Evolutionary conservation across 352 stramenopile genomes (phyloP).

Genomic region (Phytophthora pini): DNA sequence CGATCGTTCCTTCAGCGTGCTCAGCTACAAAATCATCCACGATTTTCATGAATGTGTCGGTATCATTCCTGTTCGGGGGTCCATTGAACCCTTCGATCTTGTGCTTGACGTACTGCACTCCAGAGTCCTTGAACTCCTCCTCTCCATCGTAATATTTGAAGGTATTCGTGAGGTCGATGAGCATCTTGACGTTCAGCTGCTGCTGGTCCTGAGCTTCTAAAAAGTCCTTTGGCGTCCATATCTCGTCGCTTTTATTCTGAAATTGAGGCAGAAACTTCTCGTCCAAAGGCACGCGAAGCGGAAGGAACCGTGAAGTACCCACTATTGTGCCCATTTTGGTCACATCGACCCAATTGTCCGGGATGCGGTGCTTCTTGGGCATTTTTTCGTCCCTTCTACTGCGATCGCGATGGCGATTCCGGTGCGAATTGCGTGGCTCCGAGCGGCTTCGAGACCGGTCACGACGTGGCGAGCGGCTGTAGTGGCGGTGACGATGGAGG

Average conservation of each 20-base stretch:
- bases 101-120: conserved; percentile 80
- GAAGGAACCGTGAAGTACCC: conserved; percentile 61
- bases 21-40: conserved; percentile 66
- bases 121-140: conserved; percentile 49
- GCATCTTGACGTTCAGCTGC: conserved; percentile 58
- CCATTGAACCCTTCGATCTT: conserved; percentile 75
- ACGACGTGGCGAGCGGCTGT: conserved; percentile 10
- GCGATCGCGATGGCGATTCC: conserved; percentile 5
- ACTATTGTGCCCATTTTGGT: conserved; percentile 72
- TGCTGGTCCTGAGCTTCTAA: conserved; percentile 47
- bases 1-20: conserved; percentile 53
- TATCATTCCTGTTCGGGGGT: conserved; percentile 54
- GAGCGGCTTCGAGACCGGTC: conserved; percentile 11
- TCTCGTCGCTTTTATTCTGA: conserved; percentile 35
- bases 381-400: conserved; percentile 31
- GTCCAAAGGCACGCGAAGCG: conserved; percentile 78
- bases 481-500: conserved; percentile 10
- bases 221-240: conserved; percentile 70
- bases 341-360: conserved; percentile 85
- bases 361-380: conserved; percentile 51
- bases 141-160: conserved; percentile 84
- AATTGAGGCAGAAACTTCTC: conserved; percentile 64
- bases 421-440: conserved; percentile 4
- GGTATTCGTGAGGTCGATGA: conserved; percentile 88
- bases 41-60: conserved; percentile 64